phyloP scores from a whole-genome alignment of 495 filamentous ascomycete genomes.

The Penicillium manginii region DNA sequence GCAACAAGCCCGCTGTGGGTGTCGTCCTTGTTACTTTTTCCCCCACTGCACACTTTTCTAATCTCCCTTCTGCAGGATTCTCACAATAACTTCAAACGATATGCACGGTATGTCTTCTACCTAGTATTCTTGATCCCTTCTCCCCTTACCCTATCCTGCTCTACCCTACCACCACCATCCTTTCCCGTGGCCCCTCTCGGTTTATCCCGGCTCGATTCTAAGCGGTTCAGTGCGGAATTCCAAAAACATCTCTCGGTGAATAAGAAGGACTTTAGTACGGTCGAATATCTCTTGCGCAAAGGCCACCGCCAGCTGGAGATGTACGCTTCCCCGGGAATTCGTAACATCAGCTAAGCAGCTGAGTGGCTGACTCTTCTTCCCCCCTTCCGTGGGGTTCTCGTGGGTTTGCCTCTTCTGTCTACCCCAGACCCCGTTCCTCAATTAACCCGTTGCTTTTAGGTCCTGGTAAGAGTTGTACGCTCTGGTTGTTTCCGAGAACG shows the following conservation, averaged over 20 bases:
- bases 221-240: constrained; percentile 69
- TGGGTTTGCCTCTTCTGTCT: constrained; percentile 6
- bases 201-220: constrained; percentile 15
- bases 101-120: constrained; percentile 52
- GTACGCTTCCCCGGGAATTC: constrained; percentile 81
- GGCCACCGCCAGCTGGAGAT: constrained; percentile 84
- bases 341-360: constrained; percentile 61
- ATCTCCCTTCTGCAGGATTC: constrained; percentile 43
- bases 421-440: not conserved
- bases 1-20: constrained; percentile 78
- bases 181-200: constrained; percentile 8
- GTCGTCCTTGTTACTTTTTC: not conserved
- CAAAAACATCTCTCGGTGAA: constrained; percentile 67
- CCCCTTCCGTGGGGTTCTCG: constrained; percentile 16
- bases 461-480: not conserved
- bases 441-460: not conserved
- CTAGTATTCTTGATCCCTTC: constrained; percentile 1
- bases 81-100: constrained; percentile 56
- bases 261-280: constrained; percentile 85
- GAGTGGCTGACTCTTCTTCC: not conserved
- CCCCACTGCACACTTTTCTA: not conserved
- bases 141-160: too few species aligned
- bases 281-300: constrained; percentile 87
- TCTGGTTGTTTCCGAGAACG: not conserved
- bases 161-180: not conserved